A percentile compares a stretch with the other conserved stretches of the same genome.
phyloP scores from a whole-genome alignment of 805 yeast species.

The Yamadazyma insecticola region DNA sequence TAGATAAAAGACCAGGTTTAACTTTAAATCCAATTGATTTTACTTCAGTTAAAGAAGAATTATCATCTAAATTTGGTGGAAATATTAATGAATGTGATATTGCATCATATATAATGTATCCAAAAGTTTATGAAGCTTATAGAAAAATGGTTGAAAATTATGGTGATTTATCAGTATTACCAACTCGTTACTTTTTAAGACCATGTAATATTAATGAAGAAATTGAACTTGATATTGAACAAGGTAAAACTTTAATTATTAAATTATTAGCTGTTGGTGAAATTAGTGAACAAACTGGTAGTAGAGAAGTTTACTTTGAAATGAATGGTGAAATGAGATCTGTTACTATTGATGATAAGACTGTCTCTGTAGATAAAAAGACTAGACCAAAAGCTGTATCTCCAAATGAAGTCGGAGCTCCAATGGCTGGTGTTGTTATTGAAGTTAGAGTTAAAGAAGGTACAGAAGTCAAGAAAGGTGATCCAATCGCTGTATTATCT shows the following conservation, averaged over 20 bases:
- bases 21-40: constrained; percentile 82
- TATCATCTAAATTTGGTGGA: constrained; percentile 71
- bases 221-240: constrained; percentile 81
- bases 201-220: constrained; percentile 88
- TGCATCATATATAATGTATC: constrained; percentile 97
- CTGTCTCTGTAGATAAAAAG: constrained; percentile 77
- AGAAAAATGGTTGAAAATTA: constrained; percentile 67
- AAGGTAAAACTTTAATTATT: constrained; percentile 90
- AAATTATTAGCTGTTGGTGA: constrained; percentile 93
- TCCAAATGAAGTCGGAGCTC: constrained; percentile 93
- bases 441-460: constrained; percentile 91
- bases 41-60: constrained; percentile 63
- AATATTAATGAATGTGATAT: constrained; percentile 76
- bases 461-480: constrained; percentile 90
- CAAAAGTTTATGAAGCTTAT: constrained; percentile 91
- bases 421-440: constrained; percentile 98
- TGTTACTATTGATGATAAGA: constrained; percentile 85
- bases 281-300: constrained; percentile 76
- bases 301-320: constrained; percentile 95
- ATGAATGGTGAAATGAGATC: constrained; percentile 98
- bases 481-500: constrained; percentile 85
- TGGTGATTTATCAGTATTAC: constrained; percentile 92
- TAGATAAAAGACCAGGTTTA: constrained; percentile 89
- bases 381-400: constrained; percentile 91
- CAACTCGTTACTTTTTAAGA: constrained; percentile 86